These are phyloP conservation scores for Trypanosoma congolense DNA, from an alignment of 208 protist genomes.

Conservation along the genomic window DNA sequence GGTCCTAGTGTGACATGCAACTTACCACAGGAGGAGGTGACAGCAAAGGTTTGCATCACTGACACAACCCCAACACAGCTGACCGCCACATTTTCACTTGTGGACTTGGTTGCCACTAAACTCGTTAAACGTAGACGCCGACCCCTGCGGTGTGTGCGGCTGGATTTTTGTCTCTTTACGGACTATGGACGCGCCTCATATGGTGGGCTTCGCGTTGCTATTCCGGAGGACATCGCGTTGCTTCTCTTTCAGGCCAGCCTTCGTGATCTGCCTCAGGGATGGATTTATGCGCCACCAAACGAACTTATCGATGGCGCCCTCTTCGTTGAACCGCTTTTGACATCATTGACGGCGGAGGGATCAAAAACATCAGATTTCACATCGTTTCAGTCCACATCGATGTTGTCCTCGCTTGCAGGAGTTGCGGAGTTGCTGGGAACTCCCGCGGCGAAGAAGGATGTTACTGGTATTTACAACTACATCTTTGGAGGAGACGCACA, in stretches of 20 bases:
- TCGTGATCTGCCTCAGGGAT: neutral
- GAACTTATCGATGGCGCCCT: slow-evolving; percentile 22
- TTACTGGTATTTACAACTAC: slow-evolving; percentile 25
- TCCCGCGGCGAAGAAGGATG: slow-evolving; percentile 19
- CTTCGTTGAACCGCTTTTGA: slow-evolving; percentile 17
- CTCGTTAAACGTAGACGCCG: slow-evolving; percentile 2
- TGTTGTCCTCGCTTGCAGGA: slow-evolving; percentile 27
- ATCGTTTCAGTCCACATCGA: slow-evolving; percentile 9
- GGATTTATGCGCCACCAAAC: slow-evolving; percentile 21
- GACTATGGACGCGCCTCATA: slow-evolving; percentile 10
- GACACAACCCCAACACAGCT: slow-evolving; percentile 6
- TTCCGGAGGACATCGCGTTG: slow-evolving; percentile 19
- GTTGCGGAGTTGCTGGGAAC: slow-evolving; percentile 27
- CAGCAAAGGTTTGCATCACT: slow-evolving; percentile 3
- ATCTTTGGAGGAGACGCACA: slow-evolving; percentile 9
- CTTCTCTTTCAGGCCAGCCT: slow-evolving; percentile 13
- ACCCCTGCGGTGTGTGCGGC: neutral
- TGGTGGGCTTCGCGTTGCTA: slow-evolving; percentile 8
- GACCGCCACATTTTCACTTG: slow-evolving; percentile 18
- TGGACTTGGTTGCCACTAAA: slow-evolving; percentile 13
- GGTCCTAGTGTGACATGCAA: slow-evolving; percentile 27
- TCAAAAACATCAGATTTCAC: neutral
- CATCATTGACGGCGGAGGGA: slow-evolving; percentile 5
- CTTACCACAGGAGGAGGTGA: slow-evolving; percentile 5
- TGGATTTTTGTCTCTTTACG: slow-evolving; percentile 20